Conservation (phyloP, 306 rosid genomes). For the Malus sylvestris region DNA sequence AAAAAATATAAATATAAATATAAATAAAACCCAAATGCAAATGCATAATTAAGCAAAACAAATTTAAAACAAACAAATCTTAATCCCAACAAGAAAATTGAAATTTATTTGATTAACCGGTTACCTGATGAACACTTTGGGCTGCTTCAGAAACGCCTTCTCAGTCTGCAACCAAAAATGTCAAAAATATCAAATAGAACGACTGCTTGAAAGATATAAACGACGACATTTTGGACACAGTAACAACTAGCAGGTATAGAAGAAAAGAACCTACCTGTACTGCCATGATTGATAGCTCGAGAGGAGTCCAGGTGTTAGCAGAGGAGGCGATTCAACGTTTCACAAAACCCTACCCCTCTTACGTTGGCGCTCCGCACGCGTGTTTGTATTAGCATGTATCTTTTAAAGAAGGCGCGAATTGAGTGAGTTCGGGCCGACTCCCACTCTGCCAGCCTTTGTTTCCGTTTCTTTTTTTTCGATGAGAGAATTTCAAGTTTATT, state of each 20-base stretch:
- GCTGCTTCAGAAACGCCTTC: slow-evolving; percentile 77
- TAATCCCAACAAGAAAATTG: background rate
- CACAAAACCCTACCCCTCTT: slow-evolving; percentile 5
- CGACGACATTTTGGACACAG: background rate
- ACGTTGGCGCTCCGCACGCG: background rate
- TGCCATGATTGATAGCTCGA: slow-evolving; percentile 45
- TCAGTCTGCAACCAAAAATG: slow-evolving; percentile 43
- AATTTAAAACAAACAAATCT: background rate
- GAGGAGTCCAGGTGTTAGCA: background rate
- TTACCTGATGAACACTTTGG: slow-evolving; percentile 61
- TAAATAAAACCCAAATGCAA: background rate
- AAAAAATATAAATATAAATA: background rate
- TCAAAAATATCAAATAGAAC: background rate
- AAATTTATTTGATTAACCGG: background rate
- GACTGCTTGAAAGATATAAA: background rate
- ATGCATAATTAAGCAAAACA: background rate
- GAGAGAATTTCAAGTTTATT: too few relatives aligned
- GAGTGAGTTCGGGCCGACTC: background rate
- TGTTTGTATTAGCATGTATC: background rate
- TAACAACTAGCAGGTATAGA: background rate
- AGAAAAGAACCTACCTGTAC: slow-evolving; percentile 48
- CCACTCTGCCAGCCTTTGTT: background rate
- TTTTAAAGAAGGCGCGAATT: background rate
- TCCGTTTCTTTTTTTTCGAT: background rate
- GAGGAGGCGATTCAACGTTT: slow-evolving; percentile 14